A percentile compares a stretch with the other conserved stretches of the same genome.
Conservation (phyloP, 148 eudicot genomes). For the Mesembryanthemum crystallinum region DNA sequence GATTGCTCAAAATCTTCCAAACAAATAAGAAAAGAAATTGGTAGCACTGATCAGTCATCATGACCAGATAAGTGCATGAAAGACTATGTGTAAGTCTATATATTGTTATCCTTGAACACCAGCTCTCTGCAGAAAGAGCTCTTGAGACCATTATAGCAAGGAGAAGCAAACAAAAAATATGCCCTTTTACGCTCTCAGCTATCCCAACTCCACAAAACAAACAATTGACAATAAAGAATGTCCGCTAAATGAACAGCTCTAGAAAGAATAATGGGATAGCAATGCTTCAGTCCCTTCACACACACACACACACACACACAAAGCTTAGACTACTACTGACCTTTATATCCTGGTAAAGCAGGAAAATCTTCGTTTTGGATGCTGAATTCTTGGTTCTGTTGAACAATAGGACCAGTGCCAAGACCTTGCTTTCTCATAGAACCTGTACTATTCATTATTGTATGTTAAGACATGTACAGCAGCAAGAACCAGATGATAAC, state of each 20-base stretch:
- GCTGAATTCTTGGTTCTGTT: constrained; percentile 91
- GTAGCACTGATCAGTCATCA: too few species aligned
- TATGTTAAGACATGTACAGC: constrained; percentile 17
- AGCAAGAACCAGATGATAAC: constrained; percentile 1
- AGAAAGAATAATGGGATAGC: background rate
- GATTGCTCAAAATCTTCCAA: background rate
- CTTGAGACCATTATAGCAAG: background rate
- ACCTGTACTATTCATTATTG: constrained; percentile 43
- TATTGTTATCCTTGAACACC: background rate
- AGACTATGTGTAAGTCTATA: too few species aligned
- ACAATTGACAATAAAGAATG: background rate
- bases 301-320: too few species aligned
- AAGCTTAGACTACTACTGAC: constrained; percentile 26
- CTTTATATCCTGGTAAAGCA: constrained; percentile 88
- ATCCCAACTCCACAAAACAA: background rate
- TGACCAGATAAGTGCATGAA: too few species aligned
- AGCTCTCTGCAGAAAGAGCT: background rate
- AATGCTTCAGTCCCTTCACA: background rate
- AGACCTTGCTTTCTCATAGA: constrained; percentile 82
- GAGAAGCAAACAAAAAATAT: background rate
- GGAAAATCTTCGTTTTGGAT: constrained; percentile 96
- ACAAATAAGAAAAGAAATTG: too few species aligned
- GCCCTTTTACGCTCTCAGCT: background rate
- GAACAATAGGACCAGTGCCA: constrained; percentile 62
- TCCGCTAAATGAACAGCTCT: background rate